Conservation (phyloP, 768 basidiomycete genomes). For the Lanmaoa pseudosensibilis region DNA sequence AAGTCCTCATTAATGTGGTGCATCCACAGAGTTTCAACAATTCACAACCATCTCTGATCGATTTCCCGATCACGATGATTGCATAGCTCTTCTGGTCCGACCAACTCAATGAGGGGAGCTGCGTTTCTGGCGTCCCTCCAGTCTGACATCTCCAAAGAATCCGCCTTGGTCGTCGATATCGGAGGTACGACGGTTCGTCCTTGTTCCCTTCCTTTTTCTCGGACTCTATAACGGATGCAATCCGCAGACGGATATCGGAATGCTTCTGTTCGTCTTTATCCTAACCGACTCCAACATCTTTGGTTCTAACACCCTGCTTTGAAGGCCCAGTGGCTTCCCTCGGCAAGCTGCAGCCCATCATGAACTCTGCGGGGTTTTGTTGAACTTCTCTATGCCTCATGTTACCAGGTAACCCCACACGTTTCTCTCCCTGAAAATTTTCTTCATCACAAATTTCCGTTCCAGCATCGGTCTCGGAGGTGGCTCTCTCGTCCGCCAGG, state of each 20-base stretch:
- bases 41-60: conserved; percentile 1
- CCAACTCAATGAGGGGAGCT: conserved; percentile 71
- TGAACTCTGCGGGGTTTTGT: conserved; percentile 58
- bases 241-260: conserved; percentile 55
- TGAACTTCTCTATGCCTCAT: conserved; percentile 63
- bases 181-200: conserved; percentile 56
- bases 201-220: conserved; percentile 5
- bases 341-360: conserved; percentile 62
- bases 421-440: neutral
- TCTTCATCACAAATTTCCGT: conserved; percentile 1
- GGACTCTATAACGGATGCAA: conserved; percentile 12
- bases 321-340: conserved; percentile 55
- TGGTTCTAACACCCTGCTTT: conserved; percentile 13
- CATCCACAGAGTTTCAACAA: conserved; percentile 12
- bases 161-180: conserved; percentile 58
- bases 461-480: conserved; percentile 62
- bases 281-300: neutral
- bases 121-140: conserved; percentile 53
- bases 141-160: conserved; percentile 33
- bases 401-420: conserved; percentile 37
- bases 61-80: conserved; percentile 8
- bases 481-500: conserved; percentile 50
- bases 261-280: conserved; percentile 41
- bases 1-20: conserved; percentile 21
- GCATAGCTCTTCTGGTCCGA: conserved; percentile 50